phyloP scores from a whole-genome alignment of 768 basidiomycete species.

The Rhizopogon rudus region DNA sequence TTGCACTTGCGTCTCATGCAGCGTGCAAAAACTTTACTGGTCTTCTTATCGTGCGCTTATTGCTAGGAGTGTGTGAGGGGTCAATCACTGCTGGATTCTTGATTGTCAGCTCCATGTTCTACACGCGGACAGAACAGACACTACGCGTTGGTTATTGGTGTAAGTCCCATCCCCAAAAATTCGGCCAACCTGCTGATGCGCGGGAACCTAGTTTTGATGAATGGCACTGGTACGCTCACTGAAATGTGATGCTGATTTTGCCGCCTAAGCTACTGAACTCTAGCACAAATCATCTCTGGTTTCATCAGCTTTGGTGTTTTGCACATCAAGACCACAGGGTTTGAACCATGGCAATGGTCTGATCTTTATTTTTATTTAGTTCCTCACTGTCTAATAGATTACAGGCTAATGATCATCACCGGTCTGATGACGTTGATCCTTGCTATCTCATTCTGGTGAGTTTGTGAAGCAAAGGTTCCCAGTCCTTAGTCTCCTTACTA shows the following conservation, averaged over 20 bases:
- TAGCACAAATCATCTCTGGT: slow-evolving; percentile 60
- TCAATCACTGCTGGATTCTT: slow-evolving; percentile 62
- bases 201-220: slow-evolving; percentile 52
- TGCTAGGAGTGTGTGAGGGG: slow-evolving; percentile 67
- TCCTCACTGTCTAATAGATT: neutral
- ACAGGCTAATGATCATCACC: slow-evolving; percentile 61
- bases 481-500: neutral
- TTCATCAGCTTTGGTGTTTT: slow-evolving; percentile 58
- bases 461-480: slow-evolving; percentile 1
- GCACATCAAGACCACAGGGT: slow-evolving; percentile 47
- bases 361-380: neutral
- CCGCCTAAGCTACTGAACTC: neutral
- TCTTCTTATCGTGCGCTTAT: slow-evolving; percentile 55
- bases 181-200: neutral
- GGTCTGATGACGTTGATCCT: slow-evolving; percentile 50
- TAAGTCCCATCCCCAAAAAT: slow-evolving; percentile 27
- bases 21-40: slow-evolving; percentile 64
- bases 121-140: slow-evolving; percentile 60
- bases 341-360: slow-evolving; percentile 68
- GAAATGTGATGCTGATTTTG: neutral
- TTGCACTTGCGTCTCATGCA: slow-evolving; percentile 53
- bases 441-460: slow-evolving; percentile 46
- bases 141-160: slow-evolving; percentile 66
- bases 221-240: slow-evolving; percentile 48
- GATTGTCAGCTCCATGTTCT: slow-evolving; percentile 70